Conservation (phyloP, 2,329 filamentous ascomycete species). For the Dothidotthia symphoricarpi region DNA sequence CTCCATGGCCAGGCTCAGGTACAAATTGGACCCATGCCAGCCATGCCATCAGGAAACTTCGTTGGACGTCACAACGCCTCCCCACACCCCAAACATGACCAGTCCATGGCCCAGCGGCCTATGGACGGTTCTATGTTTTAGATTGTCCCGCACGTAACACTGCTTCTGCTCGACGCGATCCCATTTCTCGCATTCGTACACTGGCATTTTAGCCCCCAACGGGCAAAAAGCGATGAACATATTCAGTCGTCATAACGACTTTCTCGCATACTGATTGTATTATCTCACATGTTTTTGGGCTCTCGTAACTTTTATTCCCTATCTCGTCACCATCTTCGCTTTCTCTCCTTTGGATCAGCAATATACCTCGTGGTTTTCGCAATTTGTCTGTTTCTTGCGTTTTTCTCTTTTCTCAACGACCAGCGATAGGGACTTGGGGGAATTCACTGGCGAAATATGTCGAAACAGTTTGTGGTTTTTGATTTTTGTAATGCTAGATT, state of each 20-base stretch:
- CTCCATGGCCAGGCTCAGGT: constrained; percentile 45
- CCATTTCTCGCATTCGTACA: too few species aligned
- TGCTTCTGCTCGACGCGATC: too few species aligned
- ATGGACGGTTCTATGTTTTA: constrained; percentile 42
- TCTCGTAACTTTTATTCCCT: constrained; percentile 15
- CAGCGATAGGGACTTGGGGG: constrained; percentile 12
- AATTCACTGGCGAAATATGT: too few species aligned
- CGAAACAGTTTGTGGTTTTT: constrained; percentile 3
- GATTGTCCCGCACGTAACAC: background rate
- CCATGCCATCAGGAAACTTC: constrained; percentile 29
- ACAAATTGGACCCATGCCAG: constrained; percentile 25
- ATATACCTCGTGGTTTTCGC: constrained; percentile 34
- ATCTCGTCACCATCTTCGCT: constrained; percentile 15
- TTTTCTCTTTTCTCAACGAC: constrained; percentile 15
- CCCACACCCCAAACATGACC: constrained; percentile 27
- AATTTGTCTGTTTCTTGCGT: constrained; percentile 11
- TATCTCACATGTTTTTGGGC: constrained; percentile 6
- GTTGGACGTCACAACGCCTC: constrained; percentile 31
- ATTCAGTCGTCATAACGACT: too few species aligned
- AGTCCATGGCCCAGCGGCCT: constrained; percentile 22
- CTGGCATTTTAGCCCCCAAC: too few species aligned
- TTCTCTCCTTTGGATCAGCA: constrained; percentile 19
- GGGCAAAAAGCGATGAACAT: too few species aligned
- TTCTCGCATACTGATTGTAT: too few species aligned
- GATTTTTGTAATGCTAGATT: constrained; percentile 14